A percentile compares a stretch with the other conserved stretches of the same genome.
Conservation (phyloP, 352 stramenopile species). For the Globisporangium canariense region DNA sequence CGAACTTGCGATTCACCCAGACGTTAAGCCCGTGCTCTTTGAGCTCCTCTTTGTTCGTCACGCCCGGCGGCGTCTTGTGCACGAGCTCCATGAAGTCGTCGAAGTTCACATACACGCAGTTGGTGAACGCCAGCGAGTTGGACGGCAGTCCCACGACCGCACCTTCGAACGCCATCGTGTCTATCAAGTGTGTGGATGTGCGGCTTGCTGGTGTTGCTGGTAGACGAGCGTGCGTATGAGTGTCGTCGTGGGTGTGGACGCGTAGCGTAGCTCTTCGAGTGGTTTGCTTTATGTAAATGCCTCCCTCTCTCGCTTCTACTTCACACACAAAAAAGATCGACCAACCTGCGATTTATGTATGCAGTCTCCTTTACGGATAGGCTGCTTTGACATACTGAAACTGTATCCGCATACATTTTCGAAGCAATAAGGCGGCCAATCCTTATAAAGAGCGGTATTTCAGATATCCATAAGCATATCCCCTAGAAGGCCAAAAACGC, state of each 20-base stretch:
- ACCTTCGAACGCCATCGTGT: conserved; percentile 52
- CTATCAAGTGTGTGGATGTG: not conserved
- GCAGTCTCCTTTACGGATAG: too few relatives aligned
- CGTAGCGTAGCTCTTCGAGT: not conserved
- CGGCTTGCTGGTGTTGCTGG: not conserved
- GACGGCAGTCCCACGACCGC: conserved; percentile 60
- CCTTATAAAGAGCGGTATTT: too few relatives aligned
- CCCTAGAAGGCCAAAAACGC: too few relatives aligned
- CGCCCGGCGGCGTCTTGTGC: conserved; percentile 48
- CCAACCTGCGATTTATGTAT: too few relatives aligned
- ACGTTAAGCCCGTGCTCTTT: conserved; percentile 72
- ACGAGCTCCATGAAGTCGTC: conserved; percentile 77
- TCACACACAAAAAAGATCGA: conserved; percentile 9
- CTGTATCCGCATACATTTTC: too few relatives aligned
- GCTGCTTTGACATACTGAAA: too few relatives aligned
- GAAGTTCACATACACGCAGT: conserved; percentile 74
- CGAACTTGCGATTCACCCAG: conserved; percentile 82
- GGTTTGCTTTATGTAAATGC: not conserved
- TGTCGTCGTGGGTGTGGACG: not conserved
- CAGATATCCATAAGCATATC: too few relatives aligned
- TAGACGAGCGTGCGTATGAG: not conserved
- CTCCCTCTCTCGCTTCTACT: conserved; percentile 7
- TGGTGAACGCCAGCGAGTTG: conserved; percentile 82
- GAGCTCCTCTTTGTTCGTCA: conserved; percentile 70
- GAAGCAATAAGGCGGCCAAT: too few relatives aligned